Evolutionary conservation across 768 basidiomycete genomes (phyloP).

Genomic region (Serendipita indica): DNA sequence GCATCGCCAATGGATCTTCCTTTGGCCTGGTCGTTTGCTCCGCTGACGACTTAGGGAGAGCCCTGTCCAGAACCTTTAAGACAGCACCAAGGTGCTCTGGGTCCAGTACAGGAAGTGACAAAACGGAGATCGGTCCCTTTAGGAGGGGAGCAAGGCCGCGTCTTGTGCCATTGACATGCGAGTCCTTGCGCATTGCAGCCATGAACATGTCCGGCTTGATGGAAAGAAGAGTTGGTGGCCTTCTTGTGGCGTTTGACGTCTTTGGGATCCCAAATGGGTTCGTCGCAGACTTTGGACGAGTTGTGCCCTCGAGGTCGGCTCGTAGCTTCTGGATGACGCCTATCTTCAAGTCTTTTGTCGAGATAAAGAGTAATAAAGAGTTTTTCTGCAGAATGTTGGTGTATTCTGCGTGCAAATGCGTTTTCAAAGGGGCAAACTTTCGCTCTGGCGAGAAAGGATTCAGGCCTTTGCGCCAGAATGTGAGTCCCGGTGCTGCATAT

Average conservation of each 20-base stretch:
- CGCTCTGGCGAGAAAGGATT: not conserved
- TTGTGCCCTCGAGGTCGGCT: not conserved
- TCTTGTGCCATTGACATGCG: not conserved
- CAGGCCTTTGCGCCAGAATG: slow-evolving; percentile 1
- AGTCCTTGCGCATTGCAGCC: not conserved
- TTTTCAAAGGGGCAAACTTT: slow-evolving; percentile 6
- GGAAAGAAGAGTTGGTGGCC: not conserved
- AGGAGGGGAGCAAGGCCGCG: not conserved
- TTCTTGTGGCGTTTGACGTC: not conserved
- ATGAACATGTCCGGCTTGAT: not conserved
- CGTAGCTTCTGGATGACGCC: not conserved
- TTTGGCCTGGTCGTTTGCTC: slow-evolving; percentile 39
- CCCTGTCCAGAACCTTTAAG: slow-evolving; percentile 49
- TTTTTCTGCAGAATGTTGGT: not conserved
- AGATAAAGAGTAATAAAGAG: not conserved
- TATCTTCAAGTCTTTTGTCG: not conserved
- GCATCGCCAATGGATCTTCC: slow-evolving; percentile 43
- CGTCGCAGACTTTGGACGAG: not conserved
- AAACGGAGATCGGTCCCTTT: slow-evolving; percentile 22
- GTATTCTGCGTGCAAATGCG: not conserved
- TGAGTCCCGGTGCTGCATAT: not conserved
- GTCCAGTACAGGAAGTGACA: slow-evolving; percentile 49
- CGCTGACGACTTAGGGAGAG: slow-evolving; percentile 40
- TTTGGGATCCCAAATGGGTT: slow-evolving; percentile 7
- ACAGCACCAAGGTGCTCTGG: slow-evolving; percentile 58